Evolutionary conservation across 768 basidiomycete genomes (phyloP), one percentile per base, ranked within the genome.

Genomic region (Phlebiopsis flavidoalba): DNA sequence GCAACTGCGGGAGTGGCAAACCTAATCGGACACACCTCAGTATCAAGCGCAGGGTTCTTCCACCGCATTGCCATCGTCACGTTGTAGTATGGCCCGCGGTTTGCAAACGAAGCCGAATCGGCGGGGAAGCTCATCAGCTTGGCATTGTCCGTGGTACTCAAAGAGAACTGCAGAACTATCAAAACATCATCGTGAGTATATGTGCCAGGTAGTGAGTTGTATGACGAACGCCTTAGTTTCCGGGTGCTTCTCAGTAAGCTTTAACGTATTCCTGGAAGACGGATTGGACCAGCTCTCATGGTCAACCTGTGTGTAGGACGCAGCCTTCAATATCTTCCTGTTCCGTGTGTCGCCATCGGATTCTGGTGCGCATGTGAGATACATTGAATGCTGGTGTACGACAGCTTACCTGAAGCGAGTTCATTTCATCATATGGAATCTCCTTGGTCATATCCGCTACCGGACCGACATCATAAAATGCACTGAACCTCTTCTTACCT

Each of bases 281-380:
- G 26, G 31, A n/a, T 12, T n/a, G 37, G 17, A 64, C 22, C 51
- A 61, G 35, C 12, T 19, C 59, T 19, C 59, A 12, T 43, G 26
- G 24, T 54, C 50, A 10, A 61, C 19, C 15, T 14, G 17, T 3
- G 55, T 14, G 19, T 61, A n/a, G 14, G 51, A 11, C 1, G 60
- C 55, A 12, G 51, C 24, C 35, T 62, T 62, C 24, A 62, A 14
- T 8, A 47, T 19, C 61, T 62, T 62, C 37, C 61, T n/a, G 45
- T 59, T 31, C 61, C 61, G 35, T 62, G 57, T 1, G 50, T 47
- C 12, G 56, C 56, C 63, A 58, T 53, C 45, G 50, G 56, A 49
- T 54, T 58, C 60, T 53, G 35, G 26, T 14, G 53, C 33, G 35
- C 5, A 36, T 3, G 36, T 43, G 36, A 19, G 22, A 22, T 4